Evolutionary conservation across 176 grass and related monocot species (phyloP).

Genomic region (Musa beccarii): DNA sequence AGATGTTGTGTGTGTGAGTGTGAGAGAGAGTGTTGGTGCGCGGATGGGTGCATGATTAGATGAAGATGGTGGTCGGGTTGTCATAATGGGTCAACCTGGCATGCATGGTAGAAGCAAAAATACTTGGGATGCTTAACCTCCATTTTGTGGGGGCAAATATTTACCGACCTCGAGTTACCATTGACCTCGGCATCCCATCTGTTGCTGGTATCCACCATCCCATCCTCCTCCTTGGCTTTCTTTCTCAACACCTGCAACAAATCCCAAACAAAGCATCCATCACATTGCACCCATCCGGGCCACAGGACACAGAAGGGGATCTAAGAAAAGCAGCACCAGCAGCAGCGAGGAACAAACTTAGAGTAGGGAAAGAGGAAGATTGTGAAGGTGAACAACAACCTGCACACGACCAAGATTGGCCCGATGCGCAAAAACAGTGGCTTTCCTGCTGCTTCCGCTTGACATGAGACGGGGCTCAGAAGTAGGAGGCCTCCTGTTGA

Average conservation of each 20-base stretch:
- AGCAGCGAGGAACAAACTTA: not conserved
- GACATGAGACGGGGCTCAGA: not conserved
- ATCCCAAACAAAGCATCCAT: not conserved
- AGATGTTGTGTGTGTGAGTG: not conserved
- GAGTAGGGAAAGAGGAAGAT: not conserved
- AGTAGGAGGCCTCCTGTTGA: not conserved
- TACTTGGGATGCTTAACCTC: not conserved
- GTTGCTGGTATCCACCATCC: constrained; percentile 13
- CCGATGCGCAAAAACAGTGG: not conserved
- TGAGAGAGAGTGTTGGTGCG: too few relatives aligned
- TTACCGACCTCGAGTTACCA: constrained; percentile 20
- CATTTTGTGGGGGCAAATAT: not conserved
- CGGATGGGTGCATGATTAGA: constrained; percentile 1
- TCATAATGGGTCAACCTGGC: constrained; percentile 20
- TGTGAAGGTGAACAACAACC: not conserved
- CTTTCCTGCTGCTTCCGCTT: not conserved
- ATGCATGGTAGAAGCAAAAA: not conserved
- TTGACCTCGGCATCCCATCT: constrained; percentile 9
- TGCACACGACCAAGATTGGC: too few relatives aligned
- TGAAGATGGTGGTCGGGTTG: not conserved
- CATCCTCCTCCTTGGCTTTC: not conserved
- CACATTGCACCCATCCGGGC: constrained; percentile 10
- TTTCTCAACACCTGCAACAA: constrained; percentile 12
- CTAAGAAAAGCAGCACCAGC: not conserved
- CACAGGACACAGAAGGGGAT: constrained; percentile 9